Conservation (phyloP, 2,329 filamentous ascomycete species). For the Paraconiothyrium brasiliense region DNA sequence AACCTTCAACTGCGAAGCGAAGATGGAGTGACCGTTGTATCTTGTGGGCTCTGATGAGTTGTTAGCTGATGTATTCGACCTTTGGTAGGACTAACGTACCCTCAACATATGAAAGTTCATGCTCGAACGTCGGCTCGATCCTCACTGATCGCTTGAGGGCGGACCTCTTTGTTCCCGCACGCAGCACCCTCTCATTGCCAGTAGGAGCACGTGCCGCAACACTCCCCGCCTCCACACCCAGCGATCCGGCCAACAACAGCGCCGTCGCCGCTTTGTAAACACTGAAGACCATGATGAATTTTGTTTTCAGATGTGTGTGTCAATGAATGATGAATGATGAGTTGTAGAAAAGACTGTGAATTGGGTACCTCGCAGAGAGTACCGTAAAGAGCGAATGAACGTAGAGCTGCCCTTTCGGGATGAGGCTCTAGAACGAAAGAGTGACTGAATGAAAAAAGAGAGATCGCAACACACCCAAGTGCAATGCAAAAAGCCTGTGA, state of each 20-base stretch:
- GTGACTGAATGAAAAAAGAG: constrained; percentile 15
- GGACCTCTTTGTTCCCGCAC: constrained; percentile 42
- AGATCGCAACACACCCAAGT: constrained; percentile 15
- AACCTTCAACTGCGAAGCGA: constrained; percentile 47
- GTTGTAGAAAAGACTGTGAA: constrained; percentile 12
- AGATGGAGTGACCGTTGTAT: constrained; percentile 36
- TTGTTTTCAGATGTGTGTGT: constrained; percentile 4
- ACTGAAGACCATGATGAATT: constrained; percentile 14
- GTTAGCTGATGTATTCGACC: constrained; percentile 15
- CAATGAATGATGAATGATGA: constrained; percentile 1
- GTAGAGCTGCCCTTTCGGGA: constrained; percentile 15
- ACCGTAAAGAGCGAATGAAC: constrained; percentile 12
- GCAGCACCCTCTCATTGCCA: constrained; percentile 36
- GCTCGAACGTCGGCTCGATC: constrained; percentile 38
- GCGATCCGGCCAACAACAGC: constrained; percentile 27
- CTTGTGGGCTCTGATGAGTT: constrained; percentile 31
- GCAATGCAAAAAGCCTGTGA: constrained; percentile 15
- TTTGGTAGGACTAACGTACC: constrained; percentile 26
- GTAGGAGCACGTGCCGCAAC: constrained; percentile 9
- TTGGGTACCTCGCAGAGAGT: constrained; percentile 15
- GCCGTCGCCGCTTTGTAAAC: constrained; percentile 24
- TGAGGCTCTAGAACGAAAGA: constrained; percentile 5
- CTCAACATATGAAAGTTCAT: constrained; percentile 46
- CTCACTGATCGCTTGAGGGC: constrained; percentile 37
- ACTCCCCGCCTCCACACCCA: constrained; percentile 24